Percentiles rank a stretch among this genome's conserved stretches.
Evolutionary conservation across 2,329 filamentous ascomycete species (phyloP).

Genomic region (Elsinoe fawcettii): DNA sequence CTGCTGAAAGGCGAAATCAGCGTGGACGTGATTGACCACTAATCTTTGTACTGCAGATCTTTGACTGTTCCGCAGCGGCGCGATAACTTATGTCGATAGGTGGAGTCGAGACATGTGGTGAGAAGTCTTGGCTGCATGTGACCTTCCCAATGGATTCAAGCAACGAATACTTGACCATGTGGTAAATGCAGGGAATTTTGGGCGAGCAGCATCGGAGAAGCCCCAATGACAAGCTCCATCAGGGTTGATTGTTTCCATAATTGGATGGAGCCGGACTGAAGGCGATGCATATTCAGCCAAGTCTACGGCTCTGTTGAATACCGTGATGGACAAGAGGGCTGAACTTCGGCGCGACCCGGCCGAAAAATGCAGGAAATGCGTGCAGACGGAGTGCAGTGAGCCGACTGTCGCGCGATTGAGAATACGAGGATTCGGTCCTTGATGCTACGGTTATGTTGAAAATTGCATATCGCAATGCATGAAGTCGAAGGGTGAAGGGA

Average conservation of each 20-base stretch:
- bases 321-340: constrained; percentile 8
- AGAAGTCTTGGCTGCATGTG: not conserved
- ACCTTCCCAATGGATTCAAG: not conserved
- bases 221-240: not conserved
- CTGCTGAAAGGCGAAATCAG: not conserved
- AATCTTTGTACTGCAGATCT: not conserved
- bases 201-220: not conserved
- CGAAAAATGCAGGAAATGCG: no score
- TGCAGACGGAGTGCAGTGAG: no score
- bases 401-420: no score
- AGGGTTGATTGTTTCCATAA: not conserved
- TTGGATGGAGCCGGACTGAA: not conserved
- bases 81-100: not conserved
- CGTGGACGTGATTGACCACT: not conserved
- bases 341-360: not conserved
- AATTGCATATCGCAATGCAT: no score
- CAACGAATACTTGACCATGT: not conserved
- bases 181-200: not conserved
- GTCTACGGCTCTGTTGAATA: not conserved
- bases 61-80: not conserved
- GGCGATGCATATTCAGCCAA: not conserved
- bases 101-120: not conserved
- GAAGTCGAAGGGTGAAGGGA: no score
- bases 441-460: no score
- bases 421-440: no score